These are phyloP conservation scores for Diaporthe sp. DNA, from an alignment of 2,329 filamentous ascomycete species.

Conservation along the genomic window DNA sequence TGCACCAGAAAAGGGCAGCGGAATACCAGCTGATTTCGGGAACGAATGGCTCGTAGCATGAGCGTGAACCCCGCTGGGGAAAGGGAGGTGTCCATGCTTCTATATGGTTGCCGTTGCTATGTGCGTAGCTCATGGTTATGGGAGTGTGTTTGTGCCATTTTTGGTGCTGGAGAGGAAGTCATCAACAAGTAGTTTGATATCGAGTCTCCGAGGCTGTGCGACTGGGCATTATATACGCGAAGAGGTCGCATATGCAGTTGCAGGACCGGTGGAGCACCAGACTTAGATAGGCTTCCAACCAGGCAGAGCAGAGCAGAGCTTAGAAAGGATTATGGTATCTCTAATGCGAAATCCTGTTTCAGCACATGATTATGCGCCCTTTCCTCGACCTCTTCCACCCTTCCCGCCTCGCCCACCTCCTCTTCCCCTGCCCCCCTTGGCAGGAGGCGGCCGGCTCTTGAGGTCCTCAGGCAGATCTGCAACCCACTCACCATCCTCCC, in stretches of 20 bases:
- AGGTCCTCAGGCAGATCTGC: slow-evolving; percentile 76
- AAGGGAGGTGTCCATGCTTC: not conserved
- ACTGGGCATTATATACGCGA: not conserved
- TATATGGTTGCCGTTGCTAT: not conserved
- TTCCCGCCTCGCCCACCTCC: slow-evolving; percentile 42
- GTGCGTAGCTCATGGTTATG: not conserved
- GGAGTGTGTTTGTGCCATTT: not conserved
- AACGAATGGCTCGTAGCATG: not conserved
- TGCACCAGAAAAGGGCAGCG: slow-evolving; percentile 45
- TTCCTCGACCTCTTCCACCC: slow-evolving; percentile 30
- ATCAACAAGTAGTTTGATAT: not conserved
- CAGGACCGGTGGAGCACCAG: not conserved
- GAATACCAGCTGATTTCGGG: slow-evolving; percentile 40
- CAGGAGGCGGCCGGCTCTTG: slow-evolving; percentile 61
- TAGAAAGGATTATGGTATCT: not conserved
- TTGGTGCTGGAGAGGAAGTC: not conserved
- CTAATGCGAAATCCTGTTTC: not conserved
- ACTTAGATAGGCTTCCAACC: not conserved
- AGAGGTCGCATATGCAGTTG: not conserved
- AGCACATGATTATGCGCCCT: slow-evolving; percentile 40
- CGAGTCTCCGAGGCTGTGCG: not conserved
- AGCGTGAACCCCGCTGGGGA: not conserved
- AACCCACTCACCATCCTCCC: slow-evolving; percentile 77
- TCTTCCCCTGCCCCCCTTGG: slow-evolving; percentile 58
- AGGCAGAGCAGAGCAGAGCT: not conserved